Evolutionary conservation across 345 rosid genomes (phyloP).

Genomic region (Ceriops tagal): DNA sequence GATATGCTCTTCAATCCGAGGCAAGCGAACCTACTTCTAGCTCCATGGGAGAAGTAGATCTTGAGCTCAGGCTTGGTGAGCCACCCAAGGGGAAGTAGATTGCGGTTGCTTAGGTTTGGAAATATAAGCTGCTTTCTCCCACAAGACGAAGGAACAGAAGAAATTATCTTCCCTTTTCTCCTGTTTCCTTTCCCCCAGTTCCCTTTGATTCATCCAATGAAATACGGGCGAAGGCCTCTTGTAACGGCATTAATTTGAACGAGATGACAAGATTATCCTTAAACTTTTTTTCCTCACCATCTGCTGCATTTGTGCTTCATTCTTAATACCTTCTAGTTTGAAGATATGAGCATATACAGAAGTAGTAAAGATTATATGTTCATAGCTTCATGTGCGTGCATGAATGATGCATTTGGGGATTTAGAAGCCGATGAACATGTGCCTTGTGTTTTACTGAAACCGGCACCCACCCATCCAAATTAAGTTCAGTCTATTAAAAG

Average conservation of each 20-base stretch:
- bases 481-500: too few relatives aligned
- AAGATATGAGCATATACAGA: too few relatives aligned
- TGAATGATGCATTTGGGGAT: too few relatives aligned
- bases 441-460: too few relatives aligned
- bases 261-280: neutral
- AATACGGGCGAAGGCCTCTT: constrained; percentile 8
- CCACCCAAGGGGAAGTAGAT: constrained; percentile 47
- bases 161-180: neutral
- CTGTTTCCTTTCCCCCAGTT: neutral
- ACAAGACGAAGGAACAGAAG: too few relatives aligned
- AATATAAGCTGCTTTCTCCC: too few relatives aligned
- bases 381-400: too few relatives aligned
- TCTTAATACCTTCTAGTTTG: neutral
- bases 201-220: neutral
- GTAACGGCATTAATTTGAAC: neutral
- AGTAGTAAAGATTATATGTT: too few relatives aligned
- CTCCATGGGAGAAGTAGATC: constrained; percentile 61
- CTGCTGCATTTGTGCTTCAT: neutral
- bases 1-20: constrained; percentile 25
- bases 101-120: neutral
- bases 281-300: neutral
- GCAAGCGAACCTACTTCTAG: constrained; percentile 25
- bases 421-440: too few relatives aligned
- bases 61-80: constrained; percentile 84
- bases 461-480: too few relatives aligned